Percentiles rank a stretch among this genome's conserved stretches.
These are phyloP conservation scores for Coleophoma eucalyptorum DNA, from an alignment of 2,329 filamentous ascomycete genomes.

Conservation along the genomic window DNA sequence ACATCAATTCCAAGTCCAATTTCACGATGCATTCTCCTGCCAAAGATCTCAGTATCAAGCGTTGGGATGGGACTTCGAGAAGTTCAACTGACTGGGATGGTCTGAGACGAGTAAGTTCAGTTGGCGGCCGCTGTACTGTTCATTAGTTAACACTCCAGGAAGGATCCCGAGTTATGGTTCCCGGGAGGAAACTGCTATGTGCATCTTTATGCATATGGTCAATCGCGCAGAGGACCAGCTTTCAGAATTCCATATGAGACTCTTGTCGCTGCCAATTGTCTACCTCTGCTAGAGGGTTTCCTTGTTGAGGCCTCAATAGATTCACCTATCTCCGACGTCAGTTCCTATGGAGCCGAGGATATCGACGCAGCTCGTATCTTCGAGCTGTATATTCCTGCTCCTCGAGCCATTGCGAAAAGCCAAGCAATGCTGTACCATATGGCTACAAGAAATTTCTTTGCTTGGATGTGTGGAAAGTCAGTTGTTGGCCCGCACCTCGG, in stretches of 20 bases:
- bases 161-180: conserved; percentile 73
- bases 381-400: conserved; percentile 69
- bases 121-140: neutral
- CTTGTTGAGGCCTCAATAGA: conserved; percentile 23
- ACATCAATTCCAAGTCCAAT: conserved; percentile 2
- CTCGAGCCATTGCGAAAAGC: conserved; percentile 45
- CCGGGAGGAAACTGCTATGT: conserved; percentile 66
- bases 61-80: conserved; percentile 32
- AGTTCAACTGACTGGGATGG: conserved; percentile 36
- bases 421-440: conserved; percentile 61
- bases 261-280: conserved; percentile 55
- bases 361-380: conserved; percentile 18
- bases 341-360: conserved; percentile 4
- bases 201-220: conserved; percentile 62
- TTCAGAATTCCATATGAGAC: conserved; percentile 60
- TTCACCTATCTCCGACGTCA: conserved; percentile 8
- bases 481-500: conserved; percentile 67
- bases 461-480: conserved; percentile 62
- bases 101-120: conserved; percentile 35
- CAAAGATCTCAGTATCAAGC: conserved; percentile 21
- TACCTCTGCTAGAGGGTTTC: conserved; percentile 54
- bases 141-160: conserved; percentile 3
- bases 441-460: conserved; percentile 71
- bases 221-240: conserved; percentile 61
- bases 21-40: conserved; percentile 4